These are phyloP conservation scores for Podospora pseudocomata DNA, from an alignment of 495 filamentous ascomycete genomes.

Conservation along the genomic window DNA sequence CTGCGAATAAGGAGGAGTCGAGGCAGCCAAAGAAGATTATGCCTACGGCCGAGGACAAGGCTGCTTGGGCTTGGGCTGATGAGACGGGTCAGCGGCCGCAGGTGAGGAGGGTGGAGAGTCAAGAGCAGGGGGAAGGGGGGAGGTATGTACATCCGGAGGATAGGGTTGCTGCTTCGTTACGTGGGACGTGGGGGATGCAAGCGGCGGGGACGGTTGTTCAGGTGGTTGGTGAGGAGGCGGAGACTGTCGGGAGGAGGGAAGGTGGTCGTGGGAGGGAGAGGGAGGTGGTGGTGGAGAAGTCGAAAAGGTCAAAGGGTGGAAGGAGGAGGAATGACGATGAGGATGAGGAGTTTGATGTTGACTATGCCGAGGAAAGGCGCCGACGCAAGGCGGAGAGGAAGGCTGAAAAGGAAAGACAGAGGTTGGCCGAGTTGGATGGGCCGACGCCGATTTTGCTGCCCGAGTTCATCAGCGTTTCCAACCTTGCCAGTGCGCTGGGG, in stretches of 20 bases:
- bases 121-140: not conserved
- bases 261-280: not conserved
- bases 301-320: conserved; percentile 16
- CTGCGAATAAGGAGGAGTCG: not conserved
- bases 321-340: conserved; percentile 21
- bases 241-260: not conserved
- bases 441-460: conserved; percentile 65
- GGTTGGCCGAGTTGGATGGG: conserved; percentile 31
- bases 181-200: not conserved
- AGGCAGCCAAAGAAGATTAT: not conserved
- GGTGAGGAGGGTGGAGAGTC: not conserved
- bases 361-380: conserved; percentile 31
- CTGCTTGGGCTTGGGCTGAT: not conserved
- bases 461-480: conserved; percentile 83
- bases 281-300: conserved; percentile 14
- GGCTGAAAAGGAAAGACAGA: conserved; percentile 31
- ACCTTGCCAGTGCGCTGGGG: conserved; percentile 74
- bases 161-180: not conserved
- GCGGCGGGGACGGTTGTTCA: not conserved
- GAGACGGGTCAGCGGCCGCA: not conserved
- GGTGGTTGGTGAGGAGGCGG: not conserved
- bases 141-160: not conserved
- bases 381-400: conserved; percentile 37
- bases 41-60: not conserved
- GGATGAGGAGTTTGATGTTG: conserved; percentile 37